Base-by-base conservation (phyloP, 495 filamentous ascomycete genomes). In the Neurospora cerealis region DNA sequence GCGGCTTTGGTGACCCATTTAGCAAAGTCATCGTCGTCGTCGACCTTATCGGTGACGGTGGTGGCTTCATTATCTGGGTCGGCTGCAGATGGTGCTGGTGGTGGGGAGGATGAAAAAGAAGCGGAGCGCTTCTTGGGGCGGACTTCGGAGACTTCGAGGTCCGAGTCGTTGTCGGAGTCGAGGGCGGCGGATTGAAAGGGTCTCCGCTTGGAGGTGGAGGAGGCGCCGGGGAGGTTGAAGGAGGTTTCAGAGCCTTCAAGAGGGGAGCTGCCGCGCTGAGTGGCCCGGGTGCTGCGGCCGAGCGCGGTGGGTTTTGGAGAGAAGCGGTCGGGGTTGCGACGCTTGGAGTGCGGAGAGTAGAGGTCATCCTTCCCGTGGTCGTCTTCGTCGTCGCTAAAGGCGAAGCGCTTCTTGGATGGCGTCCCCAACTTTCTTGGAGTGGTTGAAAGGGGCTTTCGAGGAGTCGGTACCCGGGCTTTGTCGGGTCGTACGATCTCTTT, bases 1-100 rank as follows among this genome's bases (percentile, higher is more conserved):
- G 70, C 71, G 11, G 78, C 80, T 69, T 78, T 74, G 46, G 48
- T 37, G 17, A 76, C 66, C 77, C 76, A 79, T 39, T 73, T 69
- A 73, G 62, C 95, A 84, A 90, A 97, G 78, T 97, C 93, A 48
- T 97, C 92, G 39, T 88, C 89, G 38, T 92, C 91, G 78, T 93
- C 91, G 66, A 95, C 86, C 73, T 91, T 86, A n/a, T 74, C 73
- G 46, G 71, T 39, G 69, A 71, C 69, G 32, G 19, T 48, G 39
- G 46, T 36, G 15, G 37, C 41, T 28, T 70, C 37, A 1, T 72
- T 34, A 11, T 42, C 69, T 24, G 36, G n/a, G 66, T 70, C 66
- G 72, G 13, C 28, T 4, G 46, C 37, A 19, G 46, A 28, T 34
- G n/a, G 10, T 36, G 34, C 32, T 36, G 13, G 28, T 15, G 24